Percentiles rank a stretch among this genome's conserved stretches.
Evolutionary conservation across 2,329 filamentous ascomycete species (phyloP).

Genomic region (Exophiala sp.): DNA sequence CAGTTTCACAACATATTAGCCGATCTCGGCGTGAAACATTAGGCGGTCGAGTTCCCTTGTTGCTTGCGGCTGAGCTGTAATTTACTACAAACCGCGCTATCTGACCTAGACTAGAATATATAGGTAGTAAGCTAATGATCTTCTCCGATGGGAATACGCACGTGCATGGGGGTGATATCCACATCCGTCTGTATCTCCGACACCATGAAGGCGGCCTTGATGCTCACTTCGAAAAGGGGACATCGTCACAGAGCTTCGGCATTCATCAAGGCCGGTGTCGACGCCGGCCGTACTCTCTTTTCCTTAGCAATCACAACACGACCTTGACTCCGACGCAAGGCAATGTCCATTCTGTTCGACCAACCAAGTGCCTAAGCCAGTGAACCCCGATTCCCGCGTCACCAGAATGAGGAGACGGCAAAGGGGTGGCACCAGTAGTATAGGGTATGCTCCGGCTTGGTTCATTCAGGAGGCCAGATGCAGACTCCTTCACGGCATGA

Average conservation of each 20-base stretch:
- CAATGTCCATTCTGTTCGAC: slow-evolving; percentile 79
- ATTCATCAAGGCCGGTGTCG: neutral
- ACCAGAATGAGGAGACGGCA: slow-evolving; percentile 37
- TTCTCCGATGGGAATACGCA: neutral
- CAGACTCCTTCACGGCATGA: slow-evolving; percentile 48
- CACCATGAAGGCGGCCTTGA: neutral
- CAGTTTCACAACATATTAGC: slow-evolving; percentile 3
- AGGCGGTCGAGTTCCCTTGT: neutral
- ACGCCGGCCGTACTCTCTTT: too few relatives aligned
- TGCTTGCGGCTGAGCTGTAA: slow-evolving; percentile 9
- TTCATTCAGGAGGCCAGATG: slow-evolving; percentile 47
- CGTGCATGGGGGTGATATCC: too few relatives aligned
- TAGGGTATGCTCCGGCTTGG: slow-evolving; percentile 45
- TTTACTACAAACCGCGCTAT: slow-evolving; percentile 10
- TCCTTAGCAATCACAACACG: slow-evolving; percentile 23
- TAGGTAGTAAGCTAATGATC: slow-evolving; percentile 15
- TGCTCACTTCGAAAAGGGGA: neutral
- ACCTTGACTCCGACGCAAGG: slow-evolving; percentile 79
- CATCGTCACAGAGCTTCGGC: too few relatives aligned
- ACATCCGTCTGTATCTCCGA: neutral
- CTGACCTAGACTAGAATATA: slow-evolving; percentile 22
- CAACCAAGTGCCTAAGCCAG: slow-evolving; percentile 76
- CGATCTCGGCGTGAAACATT: slow-evolving; percentile 6
- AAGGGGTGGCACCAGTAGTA: slow-evolving; percentile 13
- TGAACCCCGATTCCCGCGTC: slow-evolving; percentile 72